Evolutionary conservation across 2,329 filamentous ascomycete species (phyloP).

Genomic region (Dactylellina leptospora): DNA sequence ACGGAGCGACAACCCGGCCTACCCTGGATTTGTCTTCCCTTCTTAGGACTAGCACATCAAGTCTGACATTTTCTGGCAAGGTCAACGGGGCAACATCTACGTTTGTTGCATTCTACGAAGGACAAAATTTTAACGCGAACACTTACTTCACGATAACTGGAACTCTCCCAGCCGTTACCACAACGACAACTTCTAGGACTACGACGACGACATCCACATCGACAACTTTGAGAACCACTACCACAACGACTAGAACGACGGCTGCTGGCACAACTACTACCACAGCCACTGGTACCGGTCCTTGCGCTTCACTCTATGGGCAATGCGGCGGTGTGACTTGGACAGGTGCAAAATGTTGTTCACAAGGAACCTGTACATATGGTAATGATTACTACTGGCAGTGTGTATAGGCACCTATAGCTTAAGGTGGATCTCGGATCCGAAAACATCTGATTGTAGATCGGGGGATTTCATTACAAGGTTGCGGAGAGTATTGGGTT

Average conservation of each 20-base stretch:
- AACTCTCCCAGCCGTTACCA: slow-evolving; percentile 3
- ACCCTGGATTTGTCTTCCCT: slow-evolving; percentile 20
- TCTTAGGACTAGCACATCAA: slow-evolving; percentile 25
- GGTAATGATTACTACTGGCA: slow-evolving; percentile 21
- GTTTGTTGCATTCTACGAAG: slow-evolving; percentile 26
- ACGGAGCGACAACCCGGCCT: slow-evolving; percentile 58
- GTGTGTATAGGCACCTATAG: neutral
- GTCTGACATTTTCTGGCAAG: slow-evolving; percentile 19
- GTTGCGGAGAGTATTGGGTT: too few relatives aligned
- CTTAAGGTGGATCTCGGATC: too few relatives aligned
- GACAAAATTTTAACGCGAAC: slow-evolving; percentile 8
- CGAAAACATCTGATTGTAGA: too few relatives aligned
- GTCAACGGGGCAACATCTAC: slow-evolving; percentile 21
- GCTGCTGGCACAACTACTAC: slow-evolving; percentile 8
- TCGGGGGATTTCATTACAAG: too few relatives aligned
- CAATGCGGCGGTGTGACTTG: slow-evolving; percentile 19
- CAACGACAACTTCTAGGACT: neutral
- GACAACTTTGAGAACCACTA: neutral
- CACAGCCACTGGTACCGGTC: neutral
- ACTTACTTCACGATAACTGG: slow-evolving; percentile 28
- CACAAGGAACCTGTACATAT: slow-evolving; percentile 1
- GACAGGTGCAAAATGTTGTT: slow-evolving; percentile 12
- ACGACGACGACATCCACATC: neutral
- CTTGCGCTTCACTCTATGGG: slow-evolving; percentile 13
- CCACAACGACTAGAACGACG: neutral